Base-by-base conservation (phyloP, 441 rosid species). In the Theobroma grandiflorum region DNA sequence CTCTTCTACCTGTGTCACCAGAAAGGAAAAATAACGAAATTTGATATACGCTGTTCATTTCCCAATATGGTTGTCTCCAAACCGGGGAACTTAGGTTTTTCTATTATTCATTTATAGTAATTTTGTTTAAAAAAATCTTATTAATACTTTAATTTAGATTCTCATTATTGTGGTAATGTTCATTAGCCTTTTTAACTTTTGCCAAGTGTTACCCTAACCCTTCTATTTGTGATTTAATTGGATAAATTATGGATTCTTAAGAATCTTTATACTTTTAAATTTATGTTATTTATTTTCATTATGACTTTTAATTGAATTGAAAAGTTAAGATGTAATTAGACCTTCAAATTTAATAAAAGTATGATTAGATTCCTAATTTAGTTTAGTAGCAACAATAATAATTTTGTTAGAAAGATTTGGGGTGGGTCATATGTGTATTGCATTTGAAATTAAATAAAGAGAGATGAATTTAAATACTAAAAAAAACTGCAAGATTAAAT, bases 131-230 rank as follows among this genome's bases (percentile, higher is more conserved):
- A 2, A 42, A 26, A 26, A 1, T 26, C 31, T 26, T 26, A 26
- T 26, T 26, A 26, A 26, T 26, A 26, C 31, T 26, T 26, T 26
- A 33, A 55, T 6, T 3, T 31, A 15, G 47, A 65, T 65, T 65
- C 69, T 38, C 22, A 8, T 38, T 26, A 40, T 18, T 38, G 14
- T 4, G 3, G 3, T 67, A 42, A 66, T 15, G 8, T 20, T 14
- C 0, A 47, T 11, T 7, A 35, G 45, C 49, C 63, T 4, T 53
- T 52, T 53, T 0, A 72, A 33, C 62, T 72, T 55, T 72, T 38
- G 76, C 76, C 64, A 72, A 55, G 64, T 72, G 64, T 38, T 37
- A 20, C 47, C 63, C 37, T 72, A 72, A 72, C 52, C 45, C 45
- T 72, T 16, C 4, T 35, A 35, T 49, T 47, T 50, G 8, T 31